These are phyloP conservation scores for Aureobasidium sp. DNA, from an alignment of 2,329 filamentous ascomycete genomes.

Conservation along the genomic window DNA sequence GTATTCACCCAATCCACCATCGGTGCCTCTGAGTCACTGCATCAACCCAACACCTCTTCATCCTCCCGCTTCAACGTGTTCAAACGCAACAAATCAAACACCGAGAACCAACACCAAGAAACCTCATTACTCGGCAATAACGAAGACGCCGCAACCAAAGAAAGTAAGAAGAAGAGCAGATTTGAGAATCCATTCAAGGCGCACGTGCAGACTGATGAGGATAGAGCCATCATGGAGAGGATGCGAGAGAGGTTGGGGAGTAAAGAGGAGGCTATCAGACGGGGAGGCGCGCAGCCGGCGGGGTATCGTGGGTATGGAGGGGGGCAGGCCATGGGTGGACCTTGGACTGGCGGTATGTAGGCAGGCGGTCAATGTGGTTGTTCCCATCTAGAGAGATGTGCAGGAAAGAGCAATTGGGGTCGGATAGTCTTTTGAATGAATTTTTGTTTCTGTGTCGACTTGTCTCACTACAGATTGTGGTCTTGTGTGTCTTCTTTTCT, in stretches of 20 bases:
- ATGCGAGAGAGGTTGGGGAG: neutral
- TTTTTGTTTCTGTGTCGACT: neutral
- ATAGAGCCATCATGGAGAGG: neutral
- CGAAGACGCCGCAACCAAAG: neutral
- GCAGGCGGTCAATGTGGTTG: neutral
- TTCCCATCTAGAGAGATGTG: neutral
- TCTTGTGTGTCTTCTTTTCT: neutral
- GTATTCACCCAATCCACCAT: neutral
- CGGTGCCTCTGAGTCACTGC: neutral
- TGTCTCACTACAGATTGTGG: neutral
- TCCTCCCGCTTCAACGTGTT: neutral
- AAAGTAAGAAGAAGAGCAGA: neutral
- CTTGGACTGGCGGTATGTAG: neutral
- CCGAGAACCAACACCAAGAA: neutral
- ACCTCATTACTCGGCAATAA: neutral
- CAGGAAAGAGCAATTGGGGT: neutral
- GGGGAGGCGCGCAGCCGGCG: neutral
- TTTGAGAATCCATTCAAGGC: conserved; percentile 4
- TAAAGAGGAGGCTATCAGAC: neutral
- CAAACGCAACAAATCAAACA: neutral
- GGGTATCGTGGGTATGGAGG: neutral
- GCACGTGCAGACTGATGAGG: neutral
- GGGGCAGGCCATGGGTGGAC: neutral
- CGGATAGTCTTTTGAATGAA: neutral
- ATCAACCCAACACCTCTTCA: neutral